Evolutionary conservation across 2,329 filamentous ascomycete genomes (phyloP).

Genomic region (Fusarium sambucinum): DNA sequence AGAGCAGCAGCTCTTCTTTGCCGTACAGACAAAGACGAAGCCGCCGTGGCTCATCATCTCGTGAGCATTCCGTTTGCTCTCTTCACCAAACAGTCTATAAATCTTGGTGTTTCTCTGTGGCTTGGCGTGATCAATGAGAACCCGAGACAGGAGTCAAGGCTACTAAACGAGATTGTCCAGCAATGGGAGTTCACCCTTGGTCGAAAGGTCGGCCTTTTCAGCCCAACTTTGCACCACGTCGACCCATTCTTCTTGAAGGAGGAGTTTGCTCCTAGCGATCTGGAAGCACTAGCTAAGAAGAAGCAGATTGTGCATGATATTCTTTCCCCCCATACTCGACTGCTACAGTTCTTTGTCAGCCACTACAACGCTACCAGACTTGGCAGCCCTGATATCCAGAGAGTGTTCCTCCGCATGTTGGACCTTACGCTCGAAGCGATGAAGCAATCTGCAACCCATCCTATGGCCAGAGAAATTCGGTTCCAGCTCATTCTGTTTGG

Average conservation of each 20-base stretch:
- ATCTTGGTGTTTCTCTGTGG: slow-evolving; percentile 95
- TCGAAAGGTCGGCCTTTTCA: slow-evolving; percentile 84
- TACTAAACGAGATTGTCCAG: slow-evolving; percentile 87
- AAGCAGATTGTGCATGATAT: slow-evolving; percentile 85
- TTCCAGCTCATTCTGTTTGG: slow-evolving; percentile 90
- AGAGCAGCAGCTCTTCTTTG: slow-evolving; percentile 89
- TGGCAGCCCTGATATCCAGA: slow-evolving; percentile 83
- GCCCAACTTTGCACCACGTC: slow-evolving; percentile 74
- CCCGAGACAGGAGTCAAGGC: slow-evolving; percentile 84
- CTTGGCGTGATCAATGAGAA: slow-evolving; percentile 98
- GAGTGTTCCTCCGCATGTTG: slow-evolving; percentile 84
- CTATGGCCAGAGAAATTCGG: slow-evolving; percentile 90
- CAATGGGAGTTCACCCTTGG: slow-evolving; percentile 91
- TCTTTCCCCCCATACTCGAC: slow-evolving; percentile 85
- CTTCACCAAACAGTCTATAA: slow-evolving; percentile 95
- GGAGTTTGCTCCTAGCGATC: slow-evolving; percentile 93
- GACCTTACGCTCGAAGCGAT: slow-evolving; percentile 82
- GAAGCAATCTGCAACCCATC: slow-evolving; percentile 78
- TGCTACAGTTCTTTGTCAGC: slow-evolving; percentile 91
- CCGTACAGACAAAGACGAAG: slow-evolving; percentile 78
- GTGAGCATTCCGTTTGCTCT: slow-evolving; percentile 93
- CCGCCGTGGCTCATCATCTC: slow-evolving; percentile 84
- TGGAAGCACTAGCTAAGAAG: slow-evolving; percentile 76
- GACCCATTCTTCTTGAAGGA: slow-evolving; percentile 93
- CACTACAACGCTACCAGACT: slow-evolving; percentile 95